Evolutionary conservation across 2,329 filamentous ascomycete species (phyloP), one percentile per base, ranked within the genome.

Genomic region (Metarhizium humberi): DNA sequence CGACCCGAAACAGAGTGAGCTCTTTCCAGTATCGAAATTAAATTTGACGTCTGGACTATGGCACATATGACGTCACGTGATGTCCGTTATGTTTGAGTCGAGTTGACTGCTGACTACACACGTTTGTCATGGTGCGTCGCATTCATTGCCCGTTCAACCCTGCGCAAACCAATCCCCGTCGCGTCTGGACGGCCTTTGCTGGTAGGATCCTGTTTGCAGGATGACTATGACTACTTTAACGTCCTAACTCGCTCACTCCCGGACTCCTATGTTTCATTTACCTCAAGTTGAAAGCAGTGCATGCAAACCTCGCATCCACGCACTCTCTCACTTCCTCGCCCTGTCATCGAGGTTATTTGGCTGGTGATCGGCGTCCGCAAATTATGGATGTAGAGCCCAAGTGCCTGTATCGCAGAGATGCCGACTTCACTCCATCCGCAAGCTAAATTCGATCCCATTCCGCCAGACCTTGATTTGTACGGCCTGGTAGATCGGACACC

Each of bases 401-500:
- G 42, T 45, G 6, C 18, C 14, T n/a, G 36, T 11, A 48, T 36
- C 54, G 55, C 58, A 64, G 79, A 65, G 32, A 96, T 96, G 91
- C 87, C 89, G 54, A 74, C 78, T 16, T 79, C 87, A 14, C 76
- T 86, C 56, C 85, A 92, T 63, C 90, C 90, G 1, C 86, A 90
- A 66, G 90, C 91, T 16, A 90, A 91, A 52, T 97, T 97, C 70
- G 90, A 95, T 69, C 92, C 92, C 1, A 88, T 97, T 50, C 82
- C 91, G 0, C 92, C 92, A 0, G 84, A 92, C 65, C 82, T 97
- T 56, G 87, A 97, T 66, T 76, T 97, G 16, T 75, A 82, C 43
- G 73, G 75, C 1, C 77, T 97, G 1, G 89, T 97, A 16, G 86
- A 94, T 56, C 79, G 80, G 8, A 88, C 87, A 0, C 78, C 85